These are phyloP conservation scores for Retiboletus flavoniger DNA, from an alignment of 1,284 basidiomycete genomes.

Conservation along the genomic window DNA sequence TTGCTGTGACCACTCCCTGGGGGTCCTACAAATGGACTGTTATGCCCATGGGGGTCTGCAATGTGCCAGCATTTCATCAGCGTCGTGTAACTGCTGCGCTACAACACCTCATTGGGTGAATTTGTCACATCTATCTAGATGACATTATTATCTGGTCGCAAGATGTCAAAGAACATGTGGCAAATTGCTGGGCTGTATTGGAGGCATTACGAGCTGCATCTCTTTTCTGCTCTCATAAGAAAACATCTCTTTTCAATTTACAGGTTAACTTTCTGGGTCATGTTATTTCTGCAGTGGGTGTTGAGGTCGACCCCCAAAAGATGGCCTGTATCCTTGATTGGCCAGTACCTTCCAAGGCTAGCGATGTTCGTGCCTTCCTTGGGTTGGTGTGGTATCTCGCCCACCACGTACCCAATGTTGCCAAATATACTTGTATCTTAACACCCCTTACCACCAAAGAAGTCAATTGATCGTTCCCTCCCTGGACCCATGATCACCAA, in stretches of 20 bases:
- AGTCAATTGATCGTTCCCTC: constrained; percentile 22
- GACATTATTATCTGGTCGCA: constrained; percentile 40
- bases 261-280: neutral
- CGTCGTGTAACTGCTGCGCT: constrained; percentile 12
- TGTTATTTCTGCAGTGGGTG: neutral
- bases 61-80: constrained; percentile 20
- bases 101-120: constrained; percentile 18
- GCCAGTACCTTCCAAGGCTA: constrained; percentile 30
- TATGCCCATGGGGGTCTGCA: neutral
- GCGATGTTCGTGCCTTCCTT: constrained; percentile 37
- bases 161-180: constrained; percentile 30
- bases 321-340: constrained; percentile 20
- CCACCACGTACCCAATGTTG: constrained; percentile 19
- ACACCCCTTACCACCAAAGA: too few relatives aligned
- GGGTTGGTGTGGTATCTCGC: constrained; percentile 39
- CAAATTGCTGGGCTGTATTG: neutral
- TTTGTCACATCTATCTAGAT: constrained; percentile 27
- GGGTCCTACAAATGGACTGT: neutral
- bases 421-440: neutral
- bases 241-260: neutral
- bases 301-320: neutral
- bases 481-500: constrained; percentile 29
- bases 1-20: constrained; percentile 20
- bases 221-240: neutral
- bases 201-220: neutral